Evolutionary conservation across 495 filamentous ascomycete species (phyloP).

Genomic region (Penicillium coprophilum): DNA sequence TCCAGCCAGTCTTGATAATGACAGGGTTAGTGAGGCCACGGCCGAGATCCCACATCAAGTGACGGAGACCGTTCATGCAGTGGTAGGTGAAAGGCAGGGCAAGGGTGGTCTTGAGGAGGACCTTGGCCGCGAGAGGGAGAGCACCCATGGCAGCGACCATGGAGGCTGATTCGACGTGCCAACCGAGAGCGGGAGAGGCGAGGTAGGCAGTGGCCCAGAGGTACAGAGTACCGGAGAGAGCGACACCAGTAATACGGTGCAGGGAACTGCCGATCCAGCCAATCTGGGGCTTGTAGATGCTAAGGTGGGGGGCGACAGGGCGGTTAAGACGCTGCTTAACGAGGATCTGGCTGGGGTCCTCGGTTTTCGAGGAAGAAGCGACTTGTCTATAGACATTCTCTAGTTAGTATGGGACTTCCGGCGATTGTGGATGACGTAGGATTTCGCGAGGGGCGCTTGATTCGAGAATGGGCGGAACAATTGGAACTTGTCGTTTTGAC

Average conservation of each 20-base stretch:
- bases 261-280: conserved; percentile 74
- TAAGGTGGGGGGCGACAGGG: conserved; percentile 83
- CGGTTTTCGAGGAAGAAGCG: conserved; percentile 57
- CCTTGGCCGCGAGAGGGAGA: conserved; percentile 67
- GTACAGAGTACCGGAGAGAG: conserved; percentile 76
- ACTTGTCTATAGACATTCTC: conserved; percentile 37
- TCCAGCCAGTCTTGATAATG: conserved; percentile 75
- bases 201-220: conserved; percentile 82
- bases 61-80: conserved; percentile 80
- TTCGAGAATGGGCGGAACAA: neutral
- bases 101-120: conserved; percentile 66
- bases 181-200: conserved; percentile 73
- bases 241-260: conserved; percentile 78
- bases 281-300: conserved; percentile 85
- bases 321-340: conserved; percentile 78
- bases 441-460: conserved; percentile 7
- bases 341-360: conserved; percentile 70
- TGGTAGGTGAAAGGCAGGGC: conserved; percentile 90
- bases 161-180: conserved; percentile 78
- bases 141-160: conserved; percentile 75
- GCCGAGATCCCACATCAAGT: conserved; percentile 83
- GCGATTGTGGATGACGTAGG: conserved; percentile 35
- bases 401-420: conserved; percentile 18
- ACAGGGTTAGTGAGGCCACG: conserved; percentile 63
- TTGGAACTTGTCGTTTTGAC: neutral